Evolutionary conservation across 148 eudicot genomes (phyloP).

Genomic region (Gaultheria prostrata): DNA sequence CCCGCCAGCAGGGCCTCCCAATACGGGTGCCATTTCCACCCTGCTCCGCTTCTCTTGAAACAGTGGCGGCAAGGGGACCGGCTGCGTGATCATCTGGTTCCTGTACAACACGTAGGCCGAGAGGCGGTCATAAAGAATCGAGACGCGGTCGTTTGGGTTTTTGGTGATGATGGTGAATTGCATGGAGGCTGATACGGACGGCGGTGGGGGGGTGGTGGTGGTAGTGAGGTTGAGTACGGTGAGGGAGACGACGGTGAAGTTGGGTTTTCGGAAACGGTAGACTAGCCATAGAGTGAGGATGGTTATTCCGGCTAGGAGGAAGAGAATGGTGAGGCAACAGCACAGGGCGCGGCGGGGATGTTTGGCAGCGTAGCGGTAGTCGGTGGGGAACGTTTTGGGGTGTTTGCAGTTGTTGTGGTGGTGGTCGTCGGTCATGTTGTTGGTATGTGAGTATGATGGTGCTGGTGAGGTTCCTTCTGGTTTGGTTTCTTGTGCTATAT

Average conservation of each 20-base stretch:
- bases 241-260: conserved; percentile 44
- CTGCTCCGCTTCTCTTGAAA: conserved; percentile 35
- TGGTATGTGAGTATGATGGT: neutral
- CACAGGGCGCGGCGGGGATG: conserved; percentile 14
- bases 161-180: conserved; percentile 60
- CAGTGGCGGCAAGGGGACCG: conserved; percentile 33
- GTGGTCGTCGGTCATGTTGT: neutral
- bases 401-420: neutral
- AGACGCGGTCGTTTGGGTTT: conserved; percentile 59
- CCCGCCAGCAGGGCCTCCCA: conserved; percentile 19
- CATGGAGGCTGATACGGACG: conserved; percentile 47
- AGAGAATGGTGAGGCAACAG: conserved; percentile 25
- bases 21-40: conserved; percentile 39
- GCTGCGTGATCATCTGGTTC: conserved; percentile 60
- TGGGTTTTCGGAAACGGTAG: conserved; percentile 70
- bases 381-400: neutral
- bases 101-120: conserved; percentile 51
- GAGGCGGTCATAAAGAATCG: conserved; percentile 60
- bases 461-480: neutral
- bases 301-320: conserved; percentile 43
- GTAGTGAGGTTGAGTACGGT: conserved; percentile 52
- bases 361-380: neutral
- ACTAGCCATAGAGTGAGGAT: conserved; percentile 59
- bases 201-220: conserved; percentile 44
- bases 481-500: neutral